A percentile compares a stretch with the other conserved stretches of the same genome.
Evolutionary conservation across 176 grass and related monocot genomes (phyloP).

Genomic region (Canna indica): DNA sequence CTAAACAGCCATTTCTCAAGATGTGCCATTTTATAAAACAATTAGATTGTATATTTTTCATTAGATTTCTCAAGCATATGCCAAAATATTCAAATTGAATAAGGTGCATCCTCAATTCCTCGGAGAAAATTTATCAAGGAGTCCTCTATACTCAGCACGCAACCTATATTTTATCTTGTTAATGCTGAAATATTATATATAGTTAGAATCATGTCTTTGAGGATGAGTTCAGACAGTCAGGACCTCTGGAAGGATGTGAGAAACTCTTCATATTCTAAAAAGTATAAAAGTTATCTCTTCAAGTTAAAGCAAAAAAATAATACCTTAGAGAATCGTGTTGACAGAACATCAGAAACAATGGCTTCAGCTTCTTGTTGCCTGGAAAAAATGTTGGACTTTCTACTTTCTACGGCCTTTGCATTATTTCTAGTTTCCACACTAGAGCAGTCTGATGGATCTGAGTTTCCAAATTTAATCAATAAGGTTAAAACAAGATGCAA

Average conservation of each 20-base stretch:
- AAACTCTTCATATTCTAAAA: not conserved
- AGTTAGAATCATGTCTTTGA: not conserved
- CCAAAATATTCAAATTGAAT: too few species aligned
- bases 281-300: not conserved
- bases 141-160: not conserved
- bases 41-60: too few species aligned
- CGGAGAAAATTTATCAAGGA: not conserved
- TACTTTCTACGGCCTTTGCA: constrained; percentile 14
- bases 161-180: not conserved
- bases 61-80: too few species aligned
- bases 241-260: too few species aligned
- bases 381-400: constrained; percentile 39
- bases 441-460: constrained; percentile 61
- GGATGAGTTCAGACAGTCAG: not conserved
- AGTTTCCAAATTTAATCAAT: constrained; percentile 23
- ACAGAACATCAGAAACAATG: constrained; percentile 68
- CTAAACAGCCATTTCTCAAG: too few species aligned
- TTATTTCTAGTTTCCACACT: constrained; percentile 21
- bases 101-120: too few species aligned
- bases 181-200: not conserved
- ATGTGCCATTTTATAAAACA: too few species aligned
- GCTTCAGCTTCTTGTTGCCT: constrained; percentile 57
- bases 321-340: constrained; percentile 57
- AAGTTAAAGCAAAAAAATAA: constrained; percentile 9
- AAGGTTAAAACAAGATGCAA: constrained; percentile 3